Evolutionary conservation across 2,329 filamentous ascomycete genomes (phyloP).

Genomic region (Verruconis gallopava): DNA sequence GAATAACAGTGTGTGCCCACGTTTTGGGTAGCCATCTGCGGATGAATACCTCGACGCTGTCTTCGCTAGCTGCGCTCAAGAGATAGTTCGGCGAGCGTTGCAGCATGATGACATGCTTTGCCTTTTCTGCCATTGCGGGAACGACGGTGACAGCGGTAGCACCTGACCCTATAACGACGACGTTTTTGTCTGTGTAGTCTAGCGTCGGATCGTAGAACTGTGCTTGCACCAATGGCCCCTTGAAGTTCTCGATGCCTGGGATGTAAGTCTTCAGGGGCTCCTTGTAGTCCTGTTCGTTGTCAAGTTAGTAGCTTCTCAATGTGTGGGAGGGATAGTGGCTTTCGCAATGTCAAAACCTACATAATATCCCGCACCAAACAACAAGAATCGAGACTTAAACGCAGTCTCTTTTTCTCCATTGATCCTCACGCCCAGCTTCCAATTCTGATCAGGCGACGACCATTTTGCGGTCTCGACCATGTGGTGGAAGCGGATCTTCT

Average conservation of each 20-base stretch:
- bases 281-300: conserved; percentile 43
- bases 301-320: background rate
- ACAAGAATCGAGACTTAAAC: conserved; percentile 36
- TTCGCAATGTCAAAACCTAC: background rate
- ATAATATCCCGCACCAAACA: conserved; percentile 59
- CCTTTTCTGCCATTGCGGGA: conserved; percentile 53
- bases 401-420: conserved; percentile 23
- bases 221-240: conserved; percentile 51
- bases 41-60: conserved; percentile 23
- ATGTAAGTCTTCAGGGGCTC: conserved; percentile 47
- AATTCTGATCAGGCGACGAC: conserved; percentile 36
- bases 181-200: conserved; percentile 51
- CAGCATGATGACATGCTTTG: conserved; percentile 60
- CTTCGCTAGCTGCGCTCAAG: conserved; percentile 35
- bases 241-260: conserved; percentile 54
- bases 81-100: conserved; percentile 68
- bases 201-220: conserved; percentile 64
- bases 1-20: conserved; percentile 31
- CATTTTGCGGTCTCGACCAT: conserved; percentile 29
- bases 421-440: conserved; percentile 26
- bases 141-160: conserved; percentile 70
- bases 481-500: conserved; percentile 32
- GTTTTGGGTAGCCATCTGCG: conserved; percentile 20
- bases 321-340: background rate
- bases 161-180: conserved; percentile 64